Evolutionary conservation across 2,329 filamentous ascomycete species (phyloP).

Genomic region (Ceratocystis albifundus): DNA sequence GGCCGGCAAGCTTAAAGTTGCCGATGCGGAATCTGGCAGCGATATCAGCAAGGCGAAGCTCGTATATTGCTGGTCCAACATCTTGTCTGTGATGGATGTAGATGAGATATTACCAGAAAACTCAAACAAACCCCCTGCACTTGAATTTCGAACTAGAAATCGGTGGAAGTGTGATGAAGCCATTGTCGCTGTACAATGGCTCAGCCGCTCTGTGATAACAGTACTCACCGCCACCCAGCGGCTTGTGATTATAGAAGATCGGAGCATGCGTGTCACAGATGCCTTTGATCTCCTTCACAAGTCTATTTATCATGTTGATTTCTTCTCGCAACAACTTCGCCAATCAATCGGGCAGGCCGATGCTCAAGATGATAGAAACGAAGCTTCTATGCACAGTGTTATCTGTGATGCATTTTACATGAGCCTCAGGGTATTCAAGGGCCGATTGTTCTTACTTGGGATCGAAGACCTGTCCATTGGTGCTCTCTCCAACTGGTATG

Average conservation of each 20-base stretch:
- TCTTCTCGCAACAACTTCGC: conserved; percentile 81
- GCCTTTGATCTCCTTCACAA: conserved; percentile 85
- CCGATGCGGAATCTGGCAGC: conserved; percentile 54
- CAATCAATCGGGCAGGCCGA: conserved; percentile 77
- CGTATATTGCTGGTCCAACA: conserved; percentile 96
- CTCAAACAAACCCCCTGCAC: conserved; percentile 62
- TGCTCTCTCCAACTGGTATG: conserved; percentile 91
- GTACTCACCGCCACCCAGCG: conserved; percentile 91
- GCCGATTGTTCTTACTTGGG: conserved; percentile 81
- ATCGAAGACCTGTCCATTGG: conserved; percentile 88
- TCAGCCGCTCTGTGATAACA: conserved; percentile 82
- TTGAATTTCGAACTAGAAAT: conserved; percentile 72
- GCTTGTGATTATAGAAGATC: conserved; percentile 83
- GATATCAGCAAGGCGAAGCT: conserved; percentile 72
- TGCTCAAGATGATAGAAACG: conserved; percentile 48
- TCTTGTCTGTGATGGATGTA: conserved; percentile 86
- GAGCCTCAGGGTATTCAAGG: conserved; percentile 94
- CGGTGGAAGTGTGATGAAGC: conserved; percentile 90
- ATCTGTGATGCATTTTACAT: conserved; percentile 96
- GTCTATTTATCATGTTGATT: conserved; percentile 80
- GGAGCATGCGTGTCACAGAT: conserved; percentile 79
- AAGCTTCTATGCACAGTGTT: conserved; percentile 83
- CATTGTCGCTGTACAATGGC: conserved; percentile 93
- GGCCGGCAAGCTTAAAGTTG: conserved; percentile 77
- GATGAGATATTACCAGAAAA: conserved; percentile 58